A percentile compares a stretch with the other conserved stretches of the same genome.
These are phyloP conservation scores for Aspergillus flavus DNA, from an alignment of 2,329 filamentous ascomycete genomes.

Conservation along the genomic window DNA sequence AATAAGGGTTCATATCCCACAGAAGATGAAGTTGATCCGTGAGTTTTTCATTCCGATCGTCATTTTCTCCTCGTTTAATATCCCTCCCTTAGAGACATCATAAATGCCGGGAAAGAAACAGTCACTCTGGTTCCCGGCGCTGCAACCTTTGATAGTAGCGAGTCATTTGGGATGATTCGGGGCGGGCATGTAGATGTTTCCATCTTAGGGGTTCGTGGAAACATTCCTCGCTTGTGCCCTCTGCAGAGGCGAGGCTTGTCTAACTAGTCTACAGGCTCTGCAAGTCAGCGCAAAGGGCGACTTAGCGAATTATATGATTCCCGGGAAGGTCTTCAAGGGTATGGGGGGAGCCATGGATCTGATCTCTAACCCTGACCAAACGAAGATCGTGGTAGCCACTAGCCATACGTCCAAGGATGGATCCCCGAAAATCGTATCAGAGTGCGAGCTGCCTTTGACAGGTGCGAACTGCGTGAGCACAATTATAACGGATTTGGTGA, in stretches of 20 bases:
- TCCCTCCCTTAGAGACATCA: slow-evolving; percentile 59
- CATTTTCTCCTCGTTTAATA: neutral
- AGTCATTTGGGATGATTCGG: slow-evolving; percentile 86
- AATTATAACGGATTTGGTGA: slow-evolving; percentile 72
- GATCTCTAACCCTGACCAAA: slow-evolving; percentile 69
- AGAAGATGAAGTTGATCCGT: slow-evolving; percentile 68
- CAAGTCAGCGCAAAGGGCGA: slow-evolving; percentile 80
- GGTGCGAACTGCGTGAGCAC: slow-evolving; percentile 69
- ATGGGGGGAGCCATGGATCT: slow-evolving; percentile 82
- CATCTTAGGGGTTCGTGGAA: slow-evolving; percentile 65
- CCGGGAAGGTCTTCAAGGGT: slow-evolving; percentile 81
- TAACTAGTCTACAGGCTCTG: slow-evolving; percentile 53
- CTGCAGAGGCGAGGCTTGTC: neutral
- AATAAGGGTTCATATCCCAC: slow-evolving; percentile 70
- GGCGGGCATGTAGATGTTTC: slow-evolving; percentile 83
- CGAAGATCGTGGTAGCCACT: slow-evolving; percentile 72
- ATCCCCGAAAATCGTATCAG: slow-evolving; percentile 66
- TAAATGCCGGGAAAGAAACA: slow-evolving; percentile 88
- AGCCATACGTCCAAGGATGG: slow-evolving; percentile 72
- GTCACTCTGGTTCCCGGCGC: slow-evolving; percentile 78
- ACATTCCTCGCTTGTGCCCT: neutral
- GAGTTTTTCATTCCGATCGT: slow-evolving; percentile 13
- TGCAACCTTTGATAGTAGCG: slow-evolving; percentile 74
- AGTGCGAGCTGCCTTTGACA: slow-evolving; percentile 66
- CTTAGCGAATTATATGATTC: slow-evolving; percentile 88